Percentiles rank a stretch among this genome's conserved stretches.
These are phyloP conservation scores for Dipteronia sinensis DNA, from an alignment of 345 rosid species.

Conservation along the genomic window DNA sequence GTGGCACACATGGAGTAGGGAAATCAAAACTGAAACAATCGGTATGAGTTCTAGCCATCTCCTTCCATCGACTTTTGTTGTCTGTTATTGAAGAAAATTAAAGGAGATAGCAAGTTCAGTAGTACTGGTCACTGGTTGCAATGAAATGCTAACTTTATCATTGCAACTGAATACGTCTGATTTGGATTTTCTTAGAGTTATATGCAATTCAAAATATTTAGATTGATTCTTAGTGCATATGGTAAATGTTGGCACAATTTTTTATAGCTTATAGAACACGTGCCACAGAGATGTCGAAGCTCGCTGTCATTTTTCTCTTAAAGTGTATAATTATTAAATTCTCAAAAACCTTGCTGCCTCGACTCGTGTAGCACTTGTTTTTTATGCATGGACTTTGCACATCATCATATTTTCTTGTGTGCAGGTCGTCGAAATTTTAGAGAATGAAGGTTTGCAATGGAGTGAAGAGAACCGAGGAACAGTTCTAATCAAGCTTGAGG, in stretches of 20 bases:
- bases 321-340: no score
- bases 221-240: background rate
- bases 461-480: conserved; percentile 84
- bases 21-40: conserved; percentile 86
- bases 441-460: conserved; percentile 62
- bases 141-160: background rate
- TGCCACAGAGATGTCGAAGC: no score
- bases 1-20: conserved; percentile 78
- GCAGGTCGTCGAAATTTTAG: conserved; percentile 66
- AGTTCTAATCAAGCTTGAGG: conserved; percentile 62
- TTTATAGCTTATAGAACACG: background rate
- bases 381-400: background rate
- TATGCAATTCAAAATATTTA: background rate
- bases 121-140: background rate
- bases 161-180: background rate
- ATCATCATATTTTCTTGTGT: conserved; percentile 3
- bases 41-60: conserved; percentile 43
- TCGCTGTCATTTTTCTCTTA: no score
- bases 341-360: background rate
- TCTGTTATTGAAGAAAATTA: background rate
- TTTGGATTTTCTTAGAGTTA: no score
- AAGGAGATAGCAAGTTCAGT: background rate
- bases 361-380: background rate
- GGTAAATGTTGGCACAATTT: background rate
- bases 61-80: background rate